phyloP scores from a whole-genome alignment of 2,329 filamentous ascomycete species.

The Diplodia intermedia region DNA sequence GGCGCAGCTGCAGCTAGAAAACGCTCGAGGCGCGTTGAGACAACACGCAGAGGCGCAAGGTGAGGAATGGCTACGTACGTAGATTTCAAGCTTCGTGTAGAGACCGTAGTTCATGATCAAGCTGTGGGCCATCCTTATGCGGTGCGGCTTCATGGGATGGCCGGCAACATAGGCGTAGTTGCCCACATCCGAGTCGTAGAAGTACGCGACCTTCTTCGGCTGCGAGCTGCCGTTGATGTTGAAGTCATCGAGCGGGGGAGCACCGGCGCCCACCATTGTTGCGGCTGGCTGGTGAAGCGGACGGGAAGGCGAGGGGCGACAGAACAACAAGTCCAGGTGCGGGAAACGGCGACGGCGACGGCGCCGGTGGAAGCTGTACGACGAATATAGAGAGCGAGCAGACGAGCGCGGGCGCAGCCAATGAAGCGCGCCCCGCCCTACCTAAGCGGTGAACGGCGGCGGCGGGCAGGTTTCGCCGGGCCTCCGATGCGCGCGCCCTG shows the following conservation, averaged over 20 bases:
- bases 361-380: slow-evolving; percentile 1
- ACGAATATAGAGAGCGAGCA: slow-evolving; percentile 7
- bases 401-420: slow-evolving; percentile 14
- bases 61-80: slow-evolving; percentile 54
- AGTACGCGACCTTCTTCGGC: slow-evolving; percentile 85
- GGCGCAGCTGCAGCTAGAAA: slow-evolving; percentile 25
- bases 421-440: background rate
- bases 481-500: slow-evolving; percentile 17
- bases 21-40: slow-evolving; percentile 22
- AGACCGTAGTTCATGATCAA: slow-evolving; percentile 75
- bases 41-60: background rate
- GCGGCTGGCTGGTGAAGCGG: slow-evolving; percentile 1
- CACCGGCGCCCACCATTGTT: slow-evolving; percentile 34
- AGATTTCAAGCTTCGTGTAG: slow-evolving; percentile 78
- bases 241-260: slow-evolving; percentile 34
- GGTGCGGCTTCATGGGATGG: slow-evolving; percentile 72
- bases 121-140: slow-evolving; percentile 70
- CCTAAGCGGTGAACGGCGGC: slow-evolving; percentile 17
- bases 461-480: slow-evolving; percentile 20
- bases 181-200: slow-evolving; percentile 97
- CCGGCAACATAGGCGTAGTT: slow-evolving; percentile 92
- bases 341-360: background rate
- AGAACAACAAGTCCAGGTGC: background rate
- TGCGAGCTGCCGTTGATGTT: slow-evolving; percentile 40
- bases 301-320: background rate